phyloP scores from a whole-genome alignment of 2,329 filamentous ascomycete species.

The Curvularia spicifera region DNA sequence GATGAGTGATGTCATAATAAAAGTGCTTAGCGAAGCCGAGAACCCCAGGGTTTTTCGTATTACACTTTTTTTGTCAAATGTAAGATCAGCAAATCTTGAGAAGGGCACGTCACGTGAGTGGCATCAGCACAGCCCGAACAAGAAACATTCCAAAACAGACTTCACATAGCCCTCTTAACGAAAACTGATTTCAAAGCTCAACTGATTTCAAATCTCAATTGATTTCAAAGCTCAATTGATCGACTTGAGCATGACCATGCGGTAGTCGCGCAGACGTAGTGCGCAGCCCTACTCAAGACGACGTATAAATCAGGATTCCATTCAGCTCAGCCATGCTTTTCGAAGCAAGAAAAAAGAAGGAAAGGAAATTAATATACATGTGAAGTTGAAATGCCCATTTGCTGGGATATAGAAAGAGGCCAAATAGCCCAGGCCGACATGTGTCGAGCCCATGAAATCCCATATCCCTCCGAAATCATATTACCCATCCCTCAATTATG shows the following conservation, averaged over 20 bases:
- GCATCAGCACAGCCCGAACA: not conserved
- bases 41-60: no score
- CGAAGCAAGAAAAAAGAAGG: not conserved
- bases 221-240: not conserved
- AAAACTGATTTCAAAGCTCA: no score
- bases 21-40: no score
- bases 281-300: not conserved
- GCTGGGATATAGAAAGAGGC: not conserved
- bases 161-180: no score
- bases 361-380: not conserved
- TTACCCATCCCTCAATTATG: slow-evolving; percentile 5
- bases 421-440: not conserved
- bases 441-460: not conserved
- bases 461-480: not conserved
- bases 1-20: no score
- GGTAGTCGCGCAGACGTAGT: not conserved
- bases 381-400: not conserved
- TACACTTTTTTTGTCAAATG: no score
- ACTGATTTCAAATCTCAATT: no score
- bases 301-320: not conserved
- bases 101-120: not conserved
- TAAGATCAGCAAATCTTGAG: not conserved
- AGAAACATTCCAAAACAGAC: no score
- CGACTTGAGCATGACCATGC: not conserved
- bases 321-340: not conserved